Evolutionary conservation across 768 basidiomycete genomes (phyloP).

Genomic region (Rhodotorula diobovata): DNA sequence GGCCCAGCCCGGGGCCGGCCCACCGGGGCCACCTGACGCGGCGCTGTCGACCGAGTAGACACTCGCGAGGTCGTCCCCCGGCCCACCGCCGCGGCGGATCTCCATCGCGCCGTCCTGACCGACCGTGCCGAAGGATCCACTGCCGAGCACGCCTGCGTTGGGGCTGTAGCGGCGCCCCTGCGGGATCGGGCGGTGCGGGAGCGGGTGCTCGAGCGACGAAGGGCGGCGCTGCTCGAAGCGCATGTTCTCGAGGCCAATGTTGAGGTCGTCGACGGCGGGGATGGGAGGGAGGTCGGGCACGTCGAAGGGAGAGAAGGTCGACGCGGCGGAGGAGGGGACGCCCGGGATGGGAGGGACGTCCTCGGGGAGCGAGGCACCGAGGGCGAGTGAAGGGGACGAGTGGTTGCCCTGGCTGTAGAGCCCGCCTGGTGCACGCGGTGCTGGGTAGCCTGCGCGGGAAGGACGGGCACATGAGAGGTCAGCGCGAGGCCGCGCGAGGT

Average conservation of each 20-base stretch:
- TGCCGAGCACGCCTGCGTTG: not conserved
- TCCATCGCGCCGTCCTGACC: conserved; percentile 38
- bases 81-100: conserved; percentile 27
- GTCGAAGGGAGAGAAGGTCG: conserved; percentile 26
- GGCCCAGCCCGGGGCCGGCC: not conserved
- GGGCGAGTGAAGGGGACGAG: conserved; percentile 33
- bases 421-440: conserved; percentile 9
- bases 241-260: conserved; percentile 36
- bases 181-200: not conserved
- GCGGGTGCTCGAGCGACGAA: not conserved
- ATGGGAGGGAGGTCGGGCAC: conserved; percentile 19
- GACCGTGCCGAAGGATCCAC: not conserved
- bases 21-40: too few relatives aligned
- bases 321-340: not conserved
- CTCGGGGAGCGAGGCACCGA: not conserved
- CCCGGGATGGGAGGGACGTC: conserved; percentile 6
- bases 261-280: conserved; percentile 36
- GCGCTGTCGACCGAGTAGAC: conserved; percentile 35
- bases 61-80: conserved; percentile 14
- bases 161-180: conserved; percentile 17
- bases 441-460: not conserved
- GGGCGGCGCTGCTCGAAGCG: conserved; percentile 27
- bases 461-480: not conserved
- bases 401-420: conserved; percentile 37
- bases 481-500: not conserved